Percentiles rank a stretch among this genome's conserved stretches.
These are phyloP conservation scores for Populus deltoides DNA, from an alignment of 345 rosid genomes.

Conservation along the genomic window DNA sequence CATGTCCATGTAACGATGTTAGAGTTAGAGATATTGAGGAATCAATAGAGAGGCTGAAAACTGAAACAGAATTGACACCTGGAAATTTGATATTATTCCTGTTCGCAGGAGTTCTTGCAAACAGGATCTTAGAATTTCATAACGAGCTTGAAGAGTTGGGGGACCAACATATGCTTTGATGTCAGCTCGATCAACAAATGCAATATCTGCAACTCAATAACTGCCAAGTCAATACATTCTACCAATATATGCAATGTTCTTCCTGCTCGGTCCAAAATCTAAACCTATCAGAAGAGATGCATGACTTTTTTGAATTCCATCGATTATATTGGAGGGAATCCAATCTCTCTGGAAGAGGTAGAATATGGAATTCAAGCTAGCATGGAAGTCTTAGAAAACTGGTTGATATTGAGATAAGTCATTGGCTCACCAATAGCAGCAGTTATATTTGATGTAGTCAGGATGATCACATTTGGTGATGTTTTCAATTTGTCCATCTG, in stretches of 20 bases:
- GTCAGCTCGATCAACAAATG: slow-evolving; percentile 95
- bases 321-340: not conserved
- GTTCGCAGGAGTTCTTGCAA: slow-evolving; percentile 71
- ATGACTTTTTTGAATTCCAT: not conserved
- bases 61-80: slow-evolving; percentile 37
- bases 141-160: slow-evolving; percentile 91
- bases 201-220: slow-evolving; percentile 60
- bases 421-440: slow-evolving; percentile 86
- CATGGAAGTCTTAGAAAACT: not conserved
- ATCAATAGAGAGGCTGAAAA: not conserved
- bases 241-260: not conserved
- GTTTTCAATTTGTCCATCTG: slow-evolving; percentile 97
- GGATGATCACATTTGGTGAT: slow-evolving; percentile 80
- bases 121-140: slow-evolving; percentile 83
- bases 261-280: not conserved
- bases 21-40: not conserved
- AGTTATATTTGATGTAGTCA: slow-evolving; percentile 96
- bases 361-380: slow-evolving; percentile 3
- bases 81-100: slow-evolving; percentile 60
- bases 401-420: slow-evolving; percentile 4
- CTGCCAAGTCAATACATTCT: not conserved
- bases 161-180: slow-evolving; percentile 98
- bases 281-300: not conserved
- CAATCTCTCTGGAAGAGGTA: not conserved
- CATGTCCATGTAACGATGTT: not conserved